A percentile compares a stretch with the other conserved stretches of the same genome.
Conservation (phyloP, 2,329 filamentous ascomycete genomes). For the Calonectria montana region DNA sequence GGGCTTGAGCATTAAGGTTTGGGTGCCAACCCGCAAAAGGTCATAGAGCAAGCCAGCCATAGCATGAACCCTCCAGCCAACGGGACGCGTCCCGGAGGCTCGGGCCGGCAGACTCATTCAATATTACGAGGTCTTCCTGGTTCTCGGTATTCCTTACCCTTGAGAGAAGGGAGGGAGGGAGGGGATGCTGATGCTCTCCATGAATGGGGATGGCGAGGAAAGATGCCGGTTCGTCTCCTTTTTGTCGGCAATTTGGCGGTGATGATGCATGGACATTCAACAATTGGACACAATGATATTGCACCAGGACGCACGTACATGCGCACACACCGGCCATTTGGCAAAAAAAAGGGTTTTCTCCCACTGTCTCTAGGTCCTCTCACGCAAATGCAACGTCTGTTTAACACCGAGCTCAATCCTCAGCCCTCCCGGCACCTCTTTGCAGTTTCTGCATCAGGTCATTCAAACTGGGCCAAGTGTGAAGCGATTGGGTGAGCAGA, state of each 20-base stretch:
- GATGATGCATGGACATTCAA: slow-evolving; percentile 9
- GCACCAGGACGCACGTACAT: background rate
- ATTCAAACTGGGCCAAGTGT: slow-evolving; percentile 13
- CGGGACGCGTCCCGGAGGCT: slow-evolving; percentile 33
- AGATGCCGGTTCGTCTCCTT: slow-evolving; percentile 2
- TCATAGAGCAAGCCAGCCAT: slow-evolving; percentile 3
- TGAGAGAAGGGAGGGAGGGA: slow-evolving; percentile 2
- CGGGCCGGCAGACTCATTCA: slow-evolving; percentile 33
- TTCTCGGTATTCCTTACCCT: background rate
- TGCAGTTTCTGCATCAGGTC: slow-evolving; percentile 24
- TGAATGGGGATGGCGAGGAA: background rate
- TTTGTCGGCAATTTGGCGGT: slow-evolving; percentile 1
- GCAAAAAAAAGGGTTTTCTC: background rate
- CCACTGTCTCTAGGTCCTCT: background rate
- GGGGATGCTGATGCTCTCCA: background rate
- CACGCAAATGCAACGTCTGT: background rate
- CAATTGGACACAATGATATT: background rate
- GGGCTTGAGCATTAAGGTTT: slow-evolving; percentile 33
- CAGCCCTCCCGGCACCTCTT: slow-evolving; percentile 24
- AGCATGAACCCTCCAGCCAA: slow-evolving; percentile 10
- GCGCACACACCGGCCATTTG: background rate
- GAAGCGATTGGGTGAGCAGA: slow-evolving; percentile 10
- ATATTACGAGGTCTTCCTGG: background rate
- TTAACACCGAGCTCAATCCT: slow-evolving; percentile 27
- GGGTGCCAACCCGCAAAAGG: slow-evolving; percentile 37